A percentile compares a stretch with the other conserved stretches of the same genome.
phyloP scores from a whole-genome alignment of 495 filamentous ascomycete genomes.

The Lentithecium fluviatile region DNA sequence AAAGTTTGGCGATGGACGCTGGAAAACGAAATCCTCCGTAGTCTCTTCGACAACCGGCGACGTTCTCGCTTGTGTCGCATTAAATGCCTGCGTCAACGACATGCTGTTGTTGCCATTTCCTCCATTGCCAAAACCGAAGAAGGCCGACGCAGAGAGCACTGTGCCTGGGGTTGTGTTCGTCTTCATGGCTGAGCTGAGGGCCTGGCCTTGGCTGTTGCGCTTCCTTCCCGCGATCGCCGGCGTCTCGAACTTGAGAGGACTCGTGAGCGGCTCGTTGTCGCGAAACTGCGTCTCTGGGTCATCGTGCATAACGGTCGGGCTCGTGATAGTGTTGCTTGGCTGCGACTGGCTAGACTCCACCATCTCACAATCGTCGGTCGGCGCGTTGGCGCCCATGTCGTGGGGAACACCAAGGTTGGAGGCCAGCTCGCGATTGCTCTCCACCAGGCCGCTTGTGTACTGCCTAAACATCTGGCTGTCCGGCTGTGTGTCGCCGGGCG shows the following conservation, averaged over 20 bases:
- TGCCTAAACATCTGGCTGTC: slow-evolving; percentile 44
- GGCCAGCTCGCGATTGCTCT: not conserved
- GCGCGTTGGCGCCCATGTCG: not conserved
- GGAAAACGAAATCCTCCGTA: slow-evolving; percentile 42
- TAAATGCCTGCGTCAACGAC: slow-evolving; percentile 46
- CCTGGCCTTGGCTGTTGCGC: slow-evolving; percentile 38
- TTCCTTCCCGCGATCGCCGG: slow-evolving; percentile 42
- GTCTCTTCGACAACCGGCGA: slow-evolving; percentile 40
- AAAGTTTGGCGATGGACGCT: slow-evolving; percentile 46
- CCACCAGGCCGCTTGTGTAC: slow-evolving; percentile 30
- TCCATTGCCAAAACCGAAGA: slow-evolving; percentile 22
- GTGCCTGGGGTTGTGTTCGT: slow-evolving; percentile 39
- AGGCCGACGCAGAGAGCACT: slow-evolving; percentile 37
- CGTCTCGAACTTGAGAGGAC: slow-evolving; percentile 39
- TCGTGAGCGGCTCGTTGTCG: slow-evolving; percentile 15
- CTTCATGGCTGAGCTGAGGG: slow-evolving; percentile 37
- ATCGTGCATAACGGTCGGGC: slow-evolving; percentile 22
- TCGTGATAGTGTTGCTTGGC: slow-evolving; percentile 17
- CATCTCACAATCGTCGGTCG: slow-evolving; percentile 13
- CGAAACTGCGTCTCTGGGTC: slow-evolving; percentile 20
- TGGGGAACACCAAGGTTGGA: slow-evolving; percentile 5
- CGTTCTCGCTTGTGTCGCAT: slow-evolving; percentile 45
- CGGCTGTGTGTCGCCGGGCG: slow-evolving; percentile 43
- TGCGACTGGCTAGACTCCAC: slow-evolving; percentile 16
- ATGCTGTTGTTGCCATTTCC: slow-evolving; percentile 25